These are phyloP conservation scores for Guillardia theta DNA, from an alignment of 78 protist species.

Conservation along the genomic window DNA sequence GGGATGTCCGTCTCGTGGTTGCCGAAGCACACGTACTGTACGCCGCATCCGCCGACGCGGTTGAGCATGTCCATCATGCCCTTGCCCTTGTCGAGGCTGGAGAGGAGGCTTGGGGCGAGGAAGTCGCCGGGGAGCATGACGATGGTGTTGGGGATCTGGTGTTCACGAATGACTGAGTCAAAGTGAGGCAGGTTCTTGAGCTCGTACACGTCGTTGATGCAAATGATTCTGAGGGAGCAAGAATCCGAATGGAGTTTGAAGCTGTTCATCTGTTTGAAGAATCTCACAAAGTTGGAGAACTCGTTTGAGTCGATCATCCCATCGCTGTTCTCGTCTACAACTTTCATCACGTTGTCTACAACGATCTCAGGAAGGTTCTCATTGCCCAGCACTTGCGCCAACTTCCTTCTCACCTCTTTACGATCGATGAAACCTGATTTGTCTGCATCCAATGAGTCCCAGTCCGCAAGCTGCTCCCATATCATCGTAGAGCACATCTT, in stretches of 20 bases:
- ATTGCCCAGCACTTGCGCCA: background rate
- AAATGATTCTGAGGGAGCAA: background rate
- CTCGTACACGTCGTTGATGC: conserved; percentile 54
- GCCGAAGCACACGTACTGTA: conserved; percentile 44
- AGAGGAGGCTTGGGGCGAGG: conserved; percentile 18
- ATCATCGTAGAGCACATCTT: background rate
- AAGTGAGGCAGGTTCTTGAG: conserved; percentile 19
- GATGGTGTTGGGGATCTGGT: background rate
- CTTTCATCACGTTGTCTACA: background rate
- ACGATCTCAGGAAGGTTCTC: background rate
- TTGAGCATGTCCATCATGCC: conserved; percentile 40
- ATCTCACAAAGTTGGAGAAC: background rate
- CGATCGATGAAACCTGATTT: background rate
- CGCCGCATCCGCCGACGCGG: background rate
- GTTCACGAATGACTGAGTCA: background rate
- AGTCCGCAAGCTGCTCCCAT: background rate
- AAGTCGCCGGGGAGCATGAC: conserved; percentile 51
- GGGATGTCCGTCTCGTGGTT: conserved; percentile 49
- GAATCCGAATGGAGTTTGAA: background rate
- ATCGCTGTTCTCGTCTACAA: background rate
- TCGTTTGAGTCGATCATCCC: background rate
- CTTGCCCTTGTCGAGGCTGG: conserved; percentile 43
- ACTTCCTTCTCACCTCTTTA: background rate
- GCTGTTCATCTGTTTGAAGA: background rate
- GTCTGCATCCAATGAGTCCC: too few relatives aligned